A percentile compares a stretch with the other conserved stretches of the same genome.
Conservation (phyloP, 345 rosid species). For the Arabis hirsuta region DNA sequence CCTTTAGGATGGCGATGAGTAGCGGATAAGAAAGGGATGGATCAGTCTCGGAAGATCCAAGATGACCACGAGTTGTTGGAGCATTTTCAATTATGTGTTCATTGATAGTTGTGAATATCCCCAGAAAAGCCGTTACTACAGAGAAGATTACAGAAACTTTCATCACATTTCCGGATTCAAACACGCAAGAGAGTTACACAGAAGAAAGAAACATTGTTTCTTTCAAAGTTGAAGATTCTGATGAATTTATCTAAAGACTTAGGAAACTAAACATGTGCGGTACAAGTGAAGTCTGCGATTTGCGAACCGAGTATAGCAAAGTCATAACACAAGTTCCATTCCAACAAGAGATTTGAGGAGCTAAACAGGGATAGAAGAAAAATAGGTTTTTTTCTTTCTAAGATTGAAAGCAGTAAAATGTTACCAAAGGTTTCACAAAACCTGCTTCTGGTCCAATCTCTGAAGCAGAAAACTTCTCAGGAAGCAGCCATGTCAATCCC, state of each 20-base stretch:
- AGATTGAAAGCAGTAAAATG: slow-evolving; percentile 60
- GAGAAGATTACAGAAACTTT: slow-evolving; percentile 34
- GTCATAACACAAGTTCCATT: not conserved
- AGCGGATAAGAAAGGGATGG: slow-evolving; percentile 66
- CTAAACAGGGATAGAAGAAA: not conserved
- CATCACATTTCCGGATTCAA: slow-evolving; percentile 24
- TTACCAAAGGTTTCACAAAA: slow-evolving; percentile 92
- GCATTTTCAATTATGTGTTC: slow-evolving; percentile 81
- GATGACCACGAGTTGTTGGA: slow-evolving; percentile 47
- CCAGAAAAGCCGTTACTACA: slow-evolving; percentile 87
- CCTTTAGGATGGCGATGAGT: slow-evolving; percentile 78
- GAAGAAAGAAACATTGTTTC: slow-evolving; percentile 6
- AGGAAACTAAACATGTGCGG: not conserved
- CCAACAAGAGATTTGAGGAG: slow-evolving; percentile 8
- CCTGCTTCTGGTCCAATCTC: slow-evolving; percentile 99
- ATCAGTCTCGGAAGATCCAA: slow-evolving; percentile 47
- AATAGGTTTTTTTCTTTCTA: slow-evolving; percentile 15
- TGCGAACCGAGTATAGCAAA: not conserved
- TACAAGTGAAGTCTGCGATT: slow-evolving; percentile 7
- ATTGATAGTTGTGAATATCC: slow-evolving; percentile 80
- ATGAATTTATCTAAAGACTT: not conserved
- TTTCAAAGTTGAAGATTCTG: not conserved
- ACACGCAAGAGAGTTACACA: not conserved
- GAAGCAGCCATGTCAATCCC: slow-evolving; percentile 98
- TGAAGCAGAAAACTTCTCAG: slow-evolving; percentile 84